These are phyloP conservation scores for Apiotrichum sp. DNA, from an alignment of 1,284 basidiomycete species.

Conservation along the genomic window DNA sequence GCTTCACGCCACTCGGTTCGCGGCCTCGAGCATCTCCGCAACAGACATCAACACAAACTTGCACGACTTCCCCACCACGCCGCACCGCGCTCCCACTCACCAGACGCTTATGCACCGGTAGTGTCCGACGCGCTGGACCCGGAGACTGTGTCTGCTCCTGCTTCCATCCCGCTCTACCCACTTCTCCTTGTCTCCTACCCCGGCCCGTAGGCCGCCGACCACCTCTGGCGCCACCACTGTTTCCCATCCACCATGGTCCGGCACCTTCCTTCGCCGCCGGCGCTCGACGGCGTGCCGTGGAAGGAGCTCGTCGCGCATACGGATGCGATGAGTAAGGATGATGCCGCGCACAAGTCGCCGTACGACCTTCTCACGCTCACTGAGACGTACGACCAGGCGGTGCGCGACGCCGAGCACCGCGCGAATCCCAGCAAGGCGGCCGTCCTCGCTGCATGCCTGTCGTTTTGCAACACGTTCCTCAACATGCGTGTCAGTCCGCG, in stretches of 20 bases:
- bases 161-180: no score
- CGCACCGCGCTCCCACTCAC: no score
- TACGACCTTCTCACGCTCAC: neutral
- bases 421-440: constrained; percentile 26
- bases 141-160: no score
- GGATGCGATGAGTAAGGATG: constrained; percentile 10
- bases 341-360: constrained; percentile 26
- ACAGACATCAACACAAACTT: no score
- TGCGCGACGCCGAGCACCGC: constrained; percentile 25
- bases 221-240: no score
- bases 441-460: constrained; percentile 36
- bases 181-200: no score
- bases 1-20: no score
- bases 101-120: no score
- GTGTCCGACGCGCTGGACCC: no score
- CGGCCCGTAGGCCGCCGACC: no score
- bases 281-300: neutral
- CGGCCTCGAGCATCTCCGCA: no score
- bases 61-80: no score
- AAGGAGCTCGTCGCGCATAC: neutral
- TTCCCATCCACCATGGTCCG: neutral
- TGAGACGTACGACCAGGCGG: neutral
- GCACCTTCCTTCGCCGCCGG: neutral
- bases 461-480: neutral
- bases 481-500: constrained; percentile 24